Conservation (phyloP, 2,329 filamentous ascomycete genomes). For the Pseudogymnoascus sp. region DNA sequence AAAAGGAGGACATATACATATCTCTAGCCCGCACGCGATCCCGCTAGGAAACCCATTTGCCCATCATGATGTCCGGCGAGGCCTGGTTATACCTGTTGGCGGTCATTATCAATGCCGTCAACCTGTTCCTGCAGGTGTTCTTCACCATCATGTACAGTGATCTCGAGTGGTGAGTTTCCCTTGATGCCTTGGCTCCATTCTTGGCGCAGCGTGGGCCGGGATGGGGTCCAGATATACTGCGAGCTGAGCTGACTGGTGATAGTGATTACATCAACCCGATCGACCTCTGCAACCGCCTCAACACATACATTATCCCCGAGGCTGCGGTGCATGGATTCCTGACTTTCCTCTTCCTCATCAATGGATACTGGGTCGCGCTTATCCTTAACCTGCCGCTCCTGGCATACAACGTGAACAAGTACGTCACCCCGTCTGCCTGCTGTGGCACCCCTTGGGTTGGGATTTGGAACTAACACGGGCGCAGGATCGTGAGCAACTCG, state of each 20-base stretch:
- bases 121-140: slow-evolving; percentile 98
- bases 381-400: slow-evolving; percentile 87
- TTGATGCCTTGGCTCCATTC: not conserved
- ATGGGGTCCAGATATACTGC: not conserved
- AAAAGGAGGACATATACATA: not conserved
- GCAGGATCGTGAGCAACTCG: slow-evolving; percentile 91
- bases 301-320: slow-evolving; percentile 99
- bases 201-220: not conserved
- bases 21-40: not conserved
- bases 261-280: slow-evolving; percentile 99
- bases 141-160: slow-evolving; percentile 99
- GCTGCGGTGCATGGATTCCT: slow-evolving; percentile 94
- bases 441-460: not conserved
- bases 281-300: slow-evolving; percentile 99
- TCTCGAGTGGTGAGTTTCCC: slow-evolving; percentile 87
- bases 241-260: slow-evolving; percentile 13
- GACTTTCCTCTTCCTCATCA: slow-evolving; percentile 93
- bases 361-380: slow-evolving; percentile 95
- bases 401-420: slow-evolving; percentile 97
- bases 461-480: not conserved
- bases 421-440: slow-evolving; percentile 35
- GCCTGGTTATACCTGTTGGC: slow-evolving; percentile 97
- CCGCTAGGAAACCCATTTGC: slow-evolving; percentile 7
- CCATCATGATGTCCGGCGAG: slow-evolving; percentile 79
- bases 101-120: slow-evolving; percentile 99